Conservation (phyloP, 2,329 filamentous ascomycete species). For the Cladophialophora immunda region DNA sequence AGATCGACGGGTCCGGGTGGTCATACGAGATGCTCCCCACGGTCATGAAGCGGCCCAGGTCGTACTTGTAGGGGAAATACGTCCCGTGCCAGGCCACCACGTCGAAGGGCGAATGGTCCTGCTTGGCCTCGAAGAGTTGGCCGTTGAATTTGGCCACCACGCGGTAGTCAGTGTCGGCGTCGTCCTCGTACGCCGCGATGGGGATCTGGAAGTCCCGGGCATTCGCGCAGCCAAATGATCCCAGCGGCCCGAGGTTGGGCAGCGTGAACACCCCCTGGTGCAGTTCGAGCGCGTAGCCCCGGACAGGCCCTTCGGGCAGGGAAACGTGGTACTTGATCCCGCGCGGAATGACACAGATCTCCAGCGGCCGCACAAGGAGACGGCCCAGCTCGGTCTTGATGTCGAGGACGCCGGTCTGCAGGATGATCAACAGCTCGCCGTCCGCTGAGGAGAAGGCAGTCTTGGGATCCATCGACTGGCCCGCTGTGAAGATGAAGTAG, state of each 20-base stretch:
- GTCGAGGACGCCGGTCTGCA: constrained; percentile 76
- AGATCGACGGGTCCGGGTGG: constrained; percentile 81
- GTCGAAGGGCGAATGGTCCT: constrained; percentile 78
- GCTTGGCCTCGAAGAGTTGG: constrained; percentile 69
- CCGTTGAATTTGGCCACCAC: constrained; percentile 73
- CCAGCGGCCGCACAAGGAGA: constrained; percentile 76
- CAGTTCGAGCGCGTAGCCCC: constrained; percentile 78
- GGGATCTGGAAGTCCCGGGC: constrained; percentile 78
- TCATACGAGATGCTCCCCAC: constrained; percentile 77
- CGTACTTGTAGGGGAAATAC: constrained; percentile 84
- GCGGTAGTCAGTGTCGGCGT: constrained; percentile 52
- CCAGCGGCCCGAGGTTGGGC: constrained; percentile 76
- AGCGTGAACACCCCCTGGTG: constrained; percentile 76
- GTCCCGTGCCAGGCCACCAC: constrained; percentile 82
- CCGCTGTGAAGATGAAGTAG: constrained; percentile 81
- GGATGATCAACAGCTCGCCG: constrained; percentile 78
- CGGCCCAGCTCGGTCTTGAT: constrained; percentile 68
- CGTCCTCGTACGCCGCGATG: constrained; percentile 68
- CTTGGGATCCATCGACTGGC: constrained; percentile 75
- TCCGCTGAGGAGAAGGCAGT: constrained; percentile 85
- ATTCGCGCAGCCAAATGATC: constrained; percentile 76
- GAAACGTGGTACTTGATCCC: constrained; percentile 76
- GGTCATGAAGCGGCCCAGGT: constrained; percentile 77
- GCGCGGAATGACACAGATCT: constrained; percentile 78
- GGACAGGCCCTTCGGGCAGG: constrained; percentile 67